phyloP scores from a whole-genome alignment of 768 basidiomycete genomes.

The Tremella yokohamensis region DNA sequence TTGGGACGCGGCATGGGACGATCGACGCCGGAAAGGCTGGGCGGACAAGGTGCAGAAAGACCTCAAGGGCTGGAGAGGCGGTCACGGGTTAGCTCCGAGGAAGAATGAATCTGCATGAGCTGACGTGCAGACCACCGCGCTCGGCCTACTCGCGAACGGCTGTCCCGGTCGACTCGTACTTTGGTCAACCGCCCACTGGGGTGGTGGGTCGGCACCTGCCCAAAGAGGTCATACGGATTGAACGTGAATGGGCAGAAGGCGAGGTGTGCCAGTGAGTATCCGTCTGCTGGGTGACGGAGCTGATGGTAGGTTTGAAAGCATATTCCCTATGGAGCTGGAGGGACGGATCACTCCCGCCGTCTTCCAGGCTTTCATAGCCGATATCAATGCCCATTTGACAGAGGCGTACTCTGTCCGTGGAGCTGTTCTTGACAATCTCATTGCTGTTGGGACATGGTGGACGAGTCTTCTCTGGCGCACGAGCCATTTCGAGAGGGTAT shows the following conservation, averaged over 20 bases:
- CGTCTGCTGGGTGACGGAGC: not conserved
- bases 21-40: constrained; percentile 18
- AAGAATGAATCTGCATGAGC: not conserved
- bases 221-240: constrained; percentile 83
- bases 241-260: constrained; percentile 86
- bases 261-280: constrained; percentile 69
- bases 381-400: constrained; percentile 81
- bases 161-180: constrained; percentile 50
- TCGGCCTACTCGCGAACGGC: constrained; percentile 43
- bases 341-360: constrained; percentile 90
- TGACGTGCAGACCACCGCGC: constrained; percentile 23
- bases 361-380: constrained; percentile 83
- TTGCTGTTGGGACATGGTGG: constrained; percentile 77
- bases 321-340: constrained; percentile 87
- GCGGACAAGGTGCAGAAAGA: constrained; percentile 30
- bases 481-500: constrained; percentile 79
- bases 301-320: constrained; percentile 62
- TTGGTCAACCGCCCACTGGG: constrained; percentile 73
- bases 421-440: constrained; percentile 70
- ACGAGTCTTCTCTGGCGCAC: constrained; percentile 65
- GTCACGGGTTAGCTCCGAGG: constrained; percentile 21
- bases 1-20: constrained; percentile 34
- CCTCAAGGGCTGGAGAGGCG: constrained; percentile 38
- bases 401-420: constrained; percentile 74
- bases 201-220: constrained; percentile 85